Evolutionary conservation across 83 land plant genomes (phyloP).

Genomic region (Picea abies): DNA sequence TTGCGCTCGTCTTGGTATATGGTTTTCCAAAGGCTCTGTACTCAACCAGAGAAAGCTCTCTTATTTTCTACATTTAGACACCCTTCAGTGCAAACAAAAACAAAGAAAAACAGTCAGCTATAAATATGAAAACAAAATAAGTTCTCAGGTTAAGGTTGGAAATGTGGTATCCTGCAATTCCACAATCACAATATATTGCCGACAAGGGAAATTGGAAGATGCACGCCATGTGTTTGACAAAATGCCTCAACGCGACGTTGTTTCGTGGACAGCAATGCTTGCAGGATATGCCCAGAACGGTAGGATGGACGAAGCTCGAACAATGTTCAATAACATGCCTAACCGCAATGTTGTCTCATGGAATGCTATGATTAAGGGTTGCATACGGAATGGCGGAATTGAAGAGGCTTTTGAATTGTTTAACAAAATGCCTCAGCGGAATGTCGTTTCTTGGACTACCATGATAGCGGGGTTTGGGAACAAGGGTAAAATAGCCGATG

Average conservation of each 20-base stretch:
- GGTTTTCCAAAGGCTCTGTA: too few relatives aligned
- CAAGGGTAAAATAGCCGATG: background rate
- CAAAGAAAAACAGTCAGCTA: too few relatives aligned
- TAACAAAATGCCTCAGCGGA: background rate
- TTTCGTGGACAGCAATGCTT: too few relatives aligned
- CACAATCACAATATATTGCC: background rate
- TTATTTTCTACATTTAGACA: too few relatives aligned
- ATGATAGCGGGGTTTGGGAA: background rate
- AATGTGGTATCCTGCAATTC: background rate
- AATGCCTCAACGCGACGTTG: too few relatives aligned
- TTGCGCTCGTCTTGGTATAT: too few relatives aligned
- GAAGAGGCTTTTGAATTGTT: slow-evolving; percentile 2
- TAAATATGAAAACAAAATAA: too few relatives aligned
- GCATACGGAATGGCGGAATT: background rate
- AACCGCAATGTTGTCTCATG: background rate
- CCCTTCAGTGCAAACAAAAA: too few relatives aligned
- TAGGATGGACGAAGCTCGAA: background rate
- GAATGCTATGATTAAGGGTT: slow-evolving; percentile 4
- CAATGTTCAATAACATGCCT: background rate
- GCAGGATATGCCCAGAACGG: slow-evolving; percentile 3
- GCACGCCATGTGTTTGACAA: too few relatives aligned
- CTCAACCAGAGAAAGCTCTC: too few relatives aligned
- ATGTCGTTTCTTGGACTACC: background rate
- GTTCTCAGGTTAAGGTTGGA: background rate
- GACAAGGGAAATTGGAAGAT: background rate